These are phyloP conservation scores for Leptodermis oblonga DNA, from an alignment of 257 asterid genomes.

Conservation along the genomic window DNA sequence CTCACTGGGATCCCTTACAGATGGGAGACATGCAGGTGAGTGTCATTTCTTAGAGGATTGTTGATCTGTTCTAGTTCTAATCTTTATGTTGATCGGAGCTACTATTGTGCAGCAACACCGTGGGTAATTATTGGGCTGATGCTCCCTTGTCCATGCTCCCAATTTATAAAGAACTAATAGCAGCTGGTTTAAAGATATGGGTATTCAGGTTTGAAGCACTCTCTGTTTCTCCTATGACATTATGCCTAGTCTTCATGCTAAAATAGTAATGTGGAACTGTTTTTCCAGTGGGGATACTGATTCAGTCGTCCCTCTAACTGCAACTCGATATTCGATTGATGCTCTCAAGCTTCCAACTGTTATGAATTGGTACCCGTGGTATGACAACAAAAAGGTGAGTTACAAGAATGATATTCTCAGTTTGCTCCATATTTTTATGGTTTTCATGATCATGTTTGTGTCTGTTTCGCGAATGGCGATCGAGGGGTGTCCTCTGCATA, in stretches of 20 bases:
- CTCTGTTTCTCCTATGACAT: background rate
- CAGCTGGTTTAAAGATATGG: conserved; percentile 90
- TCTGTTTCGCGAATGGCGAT: background rate
- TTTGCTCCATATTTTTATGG: background rate
- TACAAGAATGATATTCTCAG: background rate
- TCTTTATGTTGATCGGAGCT: conserved; percentile 9
- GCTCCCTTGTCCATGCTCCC: conserved; percentile 95
- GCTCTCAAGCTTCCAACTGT: conserved; percentile 83
- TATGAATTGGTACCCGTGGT: conserved; percentile 88
- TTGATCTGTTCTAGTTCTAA: background rate
- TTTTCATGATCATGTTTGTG: background rate
- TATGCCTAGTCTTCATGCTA: background rate
- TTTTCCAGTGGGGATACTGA: conserved; percentile 88
- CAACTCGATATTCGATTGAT: conserved; percentile 94
- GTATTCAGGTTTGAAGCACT: conserved; percentile 65
- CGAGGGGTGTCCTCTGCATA: too few species aligned
- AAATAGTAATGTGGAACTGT: background rate
- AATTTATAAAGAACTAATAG: conserved; percentile 71
- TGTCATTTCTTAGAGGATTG: conserved; percentile 14
- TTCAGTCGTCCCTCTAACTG: conserved; percentile 88
- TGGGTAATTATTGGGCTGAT: conserved; percentile 80
- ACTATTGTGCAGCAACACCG: conserved; percentile 55
- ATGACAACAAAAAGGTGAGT: conserved; percentile 69
- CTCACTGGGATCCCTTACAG: conserved; percentile 57
- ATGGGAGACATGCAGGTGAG: conserved; percentile 93